Base-by-base conservation (phyloP, 306 rosid species). In the Medicago truncatula region DNA sequence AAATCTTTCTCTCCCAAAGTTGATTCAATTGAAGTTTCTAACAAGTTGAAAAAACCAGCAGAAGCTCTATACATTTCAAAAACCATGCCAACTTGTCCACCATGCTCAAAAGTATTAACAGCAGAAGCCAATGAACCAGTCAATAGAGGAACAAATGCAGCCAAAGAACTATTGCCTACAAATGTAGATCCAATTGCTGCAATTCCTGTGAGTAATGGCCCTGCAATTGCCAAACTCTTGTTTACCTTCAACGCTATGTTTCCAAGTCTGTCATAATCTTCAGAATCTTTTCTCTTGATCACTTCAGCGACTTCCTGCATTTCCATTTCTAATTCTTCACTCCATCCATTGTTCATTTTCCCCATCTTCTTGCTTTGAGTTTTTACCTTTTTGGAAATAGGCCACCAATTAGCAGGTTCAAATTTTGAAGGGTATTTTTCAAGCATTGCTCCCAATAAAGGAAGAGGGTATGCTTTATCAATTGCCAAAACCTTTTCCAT, bases 201-300 rank as follows among this genome's bases (percentile, higher is more conserved):
- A 73, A 91, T 73, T 18, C 89, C 91, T 1, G 91, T 85, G 15
- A 91, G 88, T 5, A 91, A 73, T 17, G 98, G 98, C 0, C 97
- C 96, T 2, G 88, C 80, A 7, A 89, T 40, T 0, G 98, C 89
- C 64, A 93, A 71, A 20, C 11, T 39, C 80, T 91, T 93, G 86
- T 88, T 89, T 1, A 86, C 20, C 78, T 89, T 93, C 85, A 93
- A 64, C 0, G 28, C 82, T 17, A 90, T 21, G 82, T 80, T 89
- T 6, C 98, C 98, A 8, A 91, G 83, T 25, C 96, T 86, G 1
- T 81, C 88, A n/a, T 91, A 93, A 59, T 93, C 97, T 66, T 85
- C 89, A 0, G 23, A 58, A 61, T 93, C 98, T 39, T 91, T 91
- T 38, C 28, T 79, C 77, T 84, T 88, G 2, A 88, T 59, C 5